A percentile compares a stretch with the other conserved stretches of the same genome.
Evolutionary conservation across 495 filamentous ascomycete species (phyloP).

Genomic region (Trichoderma erinaceum): DNA sequence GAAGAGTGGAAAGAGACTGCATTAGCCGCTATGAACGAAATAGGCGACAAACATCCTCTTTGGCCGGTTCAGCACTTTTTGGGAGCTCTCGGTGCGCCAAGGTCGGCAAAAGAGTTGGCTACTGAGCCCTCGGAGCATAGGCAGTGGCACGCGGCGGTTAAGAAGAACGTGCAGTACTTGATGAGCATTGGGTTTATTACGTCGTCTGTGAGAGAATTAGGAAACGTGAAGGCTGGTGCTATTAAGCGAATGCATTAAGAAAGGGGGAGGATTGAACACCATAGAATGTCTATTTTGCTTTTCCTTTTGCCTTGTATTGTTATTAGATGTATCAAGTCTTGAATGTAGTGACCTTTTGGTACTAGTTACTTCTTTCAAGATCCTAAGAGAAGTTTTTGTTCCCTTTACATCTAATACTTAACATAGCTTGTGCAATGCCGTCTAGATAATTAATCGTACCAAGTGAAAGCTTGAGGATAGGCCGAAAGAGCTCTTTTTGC

Average conservation of each 20-base stretch:
- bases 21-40: neutral
- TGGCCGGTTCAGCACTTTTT: conserved; percentile 9
- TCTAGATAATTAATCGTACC: too few relatives aligned
- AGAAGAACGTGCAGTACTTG: neutral
- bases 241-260: neutral
- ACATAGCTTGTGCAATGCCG: too few relatives aligned
- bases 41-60: neutral
- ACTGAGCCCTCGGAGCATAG: neutral
- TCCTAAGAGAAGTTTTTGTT: too few relatives aligned
- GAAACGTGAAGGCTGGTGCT: neutral
- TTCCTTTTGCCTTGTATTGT: neutral
- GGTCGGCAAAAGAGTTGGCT: neutral
- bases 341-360: too few relatives aligned
- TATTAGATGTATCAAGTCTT: neutral
- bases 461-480: neutral
- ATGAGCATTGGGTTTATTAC: neutral
- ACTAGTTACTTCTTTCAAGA: too few relatives aligned
- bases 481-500: neutral
- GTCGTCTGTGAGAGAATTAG: neutral
- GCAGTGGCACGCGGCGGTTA: neutral
- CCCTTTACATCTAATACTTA: too few relatives aligned
- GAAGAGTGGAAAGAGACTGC: neutral
- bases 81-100: neutral
- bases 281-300: neutral
- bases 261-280: neutral